Conservation (phyloP, 768 basidiomycete species). For the Kwoniella mangroviensis region DNA sequence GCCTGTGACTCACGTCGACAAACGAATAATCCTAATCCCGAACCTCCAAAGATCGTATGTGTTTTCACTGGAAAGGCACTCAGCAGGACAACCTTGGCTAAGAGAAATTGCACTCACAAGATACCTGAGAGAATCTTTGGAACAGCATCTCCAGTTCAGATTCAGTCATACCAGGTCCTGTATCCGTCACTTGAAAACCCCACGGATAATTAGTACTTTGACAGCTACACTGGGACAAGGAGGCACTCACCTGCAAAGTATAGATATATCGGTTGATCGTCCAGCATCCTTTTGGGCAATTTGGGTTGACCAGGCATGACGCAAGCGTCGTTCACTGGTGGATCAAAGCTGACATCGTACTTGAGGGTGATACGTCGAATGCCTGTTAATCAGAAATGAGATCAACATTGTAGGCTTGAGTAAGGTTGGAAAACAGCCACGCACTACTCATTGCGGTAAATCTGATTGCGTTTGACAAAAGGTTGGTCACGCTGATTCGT, state of each 20-base stretch:
- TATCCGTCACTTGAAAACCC: slow-evolving; percentile 41
- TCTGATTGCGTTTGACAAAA: slow-evolving; percentile 58
- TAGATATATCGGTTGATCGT: slow-evolving; percentile 55
- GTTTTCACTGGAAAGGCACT: slow-evolving; percentile 37
- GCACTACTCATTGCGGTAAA: slow-evolving; percentile 56
- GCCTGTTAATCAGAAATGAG: not conserved
- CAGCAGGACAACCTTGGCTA: not conserved
- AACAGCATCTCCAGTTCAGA: slow-evolving; percentile 59
- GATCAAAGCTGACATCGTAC: slow-evolving; percentile 53
- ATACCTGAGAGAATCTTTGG: slow-evolving; percentile 59
- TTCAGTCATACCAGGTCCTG: slow-evolving; percentile 59
- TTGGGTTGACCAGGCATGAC: slow-evolving; percentile 44
- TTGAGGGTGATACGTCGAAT: slow-evolving; percentile 53
- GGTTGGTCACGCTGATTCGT: slow-evolving; percentile 52
- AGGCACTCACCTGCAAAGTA: slow-evolving; percentile 50
- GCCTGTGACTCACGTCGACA: slow-evolving; percentile 55
- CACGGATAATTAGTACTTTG: not conserved
- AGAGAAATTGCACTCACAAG: slow-evolving; percentile 25
- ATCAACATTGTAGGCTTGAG: slow-evolving; percentile 3
- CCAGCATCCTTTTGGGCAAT: slow-evolving; percentile 20
- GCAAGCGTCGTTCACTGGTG: slow-evolving; percentile 53
- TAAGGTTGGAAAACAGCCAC: slow-evolving; percentile 1
- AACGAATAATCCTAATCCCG: slow-evolving; percentile 59
- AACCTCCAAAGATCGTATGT: slow-evolving; percentile 54
- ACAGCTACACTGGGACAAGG: not conserved